phyloP scores from a whole-genome alignment of 2,329 filamentous ascomycete species.

The Scorias spongiosa region DNA sequence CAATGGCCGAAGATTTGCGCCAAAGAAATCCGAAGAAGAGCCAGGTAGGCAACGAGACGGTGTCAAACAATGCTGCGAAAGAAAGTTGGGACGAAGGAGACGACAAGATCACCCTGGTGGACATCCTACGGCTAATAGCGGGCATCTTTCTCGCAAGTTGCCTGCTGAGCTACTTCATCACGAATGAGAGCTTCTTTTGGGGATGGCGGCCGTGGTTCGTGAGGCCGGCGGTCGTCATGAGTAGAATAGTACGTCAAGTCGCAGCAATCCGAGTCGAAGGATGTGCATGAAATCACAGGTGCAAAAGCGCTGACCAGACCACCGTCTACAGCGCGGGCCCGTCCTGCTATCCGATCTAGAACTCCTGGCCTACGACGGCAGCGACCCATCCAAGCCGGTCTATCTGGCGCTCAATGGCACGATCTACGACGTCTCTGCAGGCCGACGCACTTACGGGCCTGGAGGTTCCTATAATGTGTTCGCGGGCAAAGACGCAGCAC shows the following conservation, averaged over 20 bases:
- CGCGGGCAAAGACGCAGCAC: conserved; percentile 69
- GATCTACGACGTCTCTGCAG: conserved; percentile 68
- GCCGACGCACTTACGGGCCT: conserved; percentile 38
- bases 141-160: conserved; percentile 21
- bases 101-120: conserved; percentile 2
- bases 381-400: conserved; percentile 57
- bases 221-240: conserved; percentile 41
- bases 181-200: conserved; percentile 46
- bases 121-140: conserved; percentile 20
- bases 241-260: conserved; percentile 39
- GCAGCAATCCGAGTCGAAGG: neutral
- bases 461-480: conserved; percentile 81
- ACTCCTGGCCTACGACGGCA: conserved; percentile 63
- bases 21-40: too few species aligned
- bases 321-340: conserved; percentile 34
- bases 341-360: conserved; percentile 59
- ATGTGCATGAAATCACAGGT: conserved; percentile 4
- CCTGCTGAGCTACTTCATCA: conserved; percentile 24
- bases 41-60: too few species aligned
- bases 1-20: too few species aligned
- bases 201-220: conserved; percentile 49
- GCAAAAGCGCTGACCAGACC: conserved; percentile 1
- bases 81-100: neutral
- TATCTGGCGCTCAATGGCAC: conserved; percentile 82
- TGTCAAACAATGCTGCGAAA: neutral